Conservation (phyloP, 768 basidiomycete genomes). For the Naganishia friedmannii region DNA sequence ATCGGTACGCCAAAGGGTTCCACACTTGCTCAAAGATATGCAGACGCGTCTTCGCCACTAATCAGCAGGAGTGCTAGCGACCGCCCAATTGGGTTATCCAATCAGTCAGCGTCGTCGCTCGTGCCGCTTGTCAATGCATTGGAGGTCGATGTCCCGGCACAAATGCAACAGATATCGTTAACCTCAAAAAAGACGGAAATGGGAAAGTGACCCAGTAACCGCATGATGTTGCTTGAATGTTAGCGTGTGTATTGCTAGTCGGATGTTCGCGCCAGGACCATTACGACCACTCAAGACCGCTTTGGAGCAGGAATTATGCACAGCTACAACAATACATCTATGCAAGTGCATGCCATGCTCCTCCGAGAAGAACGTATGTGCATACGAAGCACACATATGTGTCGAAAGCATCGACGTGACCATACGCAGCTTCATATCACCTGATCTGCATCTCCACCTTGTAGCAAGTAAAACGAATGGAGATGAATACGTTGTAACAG, state of each 20-base stretch:
- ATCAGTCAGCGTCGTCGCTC: background rate
- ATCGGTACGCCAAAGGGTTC: constrained; percentile 8
- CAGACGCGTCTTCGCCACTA: background rate
- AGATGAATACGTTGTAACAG: too few species aligned
- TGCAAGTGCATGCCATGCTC: too few species aligned
- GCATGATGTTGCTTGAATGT: background rate
- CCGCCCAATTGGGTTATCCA: background rate
- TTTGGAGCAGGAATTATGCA: background rate
- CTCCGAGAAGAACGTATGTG: too few species aligned
- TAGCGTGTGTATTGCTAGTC: background rate
- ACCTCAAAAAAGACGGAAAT: background rate
- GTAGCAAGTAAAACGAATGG: too few species aligned
- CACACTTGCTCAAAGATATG: background rate
- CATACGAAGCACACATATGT: too few species aligned
- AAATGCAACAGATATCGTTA: background rate
- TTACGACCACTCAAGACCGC: background rate
- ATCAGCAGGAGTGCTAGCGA: background rate
- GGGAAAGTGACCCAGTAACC: background rate
- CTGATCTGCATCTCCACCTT: too few species aligned
- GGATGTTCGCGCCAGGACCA: background rate
- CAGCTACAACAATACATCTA: too few species aligned
- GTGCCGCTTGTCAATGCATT: background rate
- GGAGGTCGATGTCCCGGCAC: background rate
- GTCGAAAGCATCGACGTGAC: too few species aligned
- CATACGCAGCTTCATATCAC: too few species aligned